Base-by-base conservation (phyloP, 768 basidiomycete species). In the Amyloporia xantha region DNA sequence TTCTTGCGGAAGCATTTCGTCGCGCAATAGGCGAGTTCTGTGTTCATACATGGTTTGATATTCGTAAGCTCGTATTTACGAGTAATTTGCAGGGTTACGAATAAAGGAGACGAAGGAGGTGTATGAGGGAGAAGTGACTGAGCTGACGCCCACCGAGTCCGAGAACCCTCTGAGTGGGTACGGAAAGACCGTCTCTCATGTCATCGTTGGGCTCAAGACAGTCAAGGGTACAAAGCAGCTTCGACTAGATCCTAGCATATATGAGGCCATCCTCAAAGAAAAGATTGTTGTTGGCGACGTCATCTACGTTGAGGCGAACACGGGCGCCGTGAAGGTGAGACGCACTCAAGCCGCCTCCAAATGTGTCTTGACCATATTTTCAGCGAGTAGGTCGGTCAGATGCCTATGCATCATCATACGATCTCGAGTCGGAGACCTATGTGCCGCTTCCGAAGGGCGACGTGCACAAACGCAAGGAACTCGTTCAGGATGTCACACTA, bases 71-170 rank as follows among this genome's bases (percentile, higher is more conserved):
- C n/a, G n/a, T n/a, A n/a, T n/a, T n/a, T n/a, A n/a, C n/a, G n/a
- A n/a, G n/a, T 42, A n/a, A n/a, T n/a, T 10, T 37, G 11, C 62
- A 94, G 94, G 95, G 41, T 77, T 98, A 30, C 82, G 95, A 64
- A 96, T 98, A 74, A 98, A 98, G 68, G 96, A 98, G 68, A 97
- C 94, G 5, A 98, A 99, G 65, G 92, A 96, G 62, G 93, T 98
- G 5, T 98, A 94, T 67, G 95, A 98, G 66, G 95, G 96, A 51
- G 95, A 99, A 69, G 89, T 99, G 15, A 98, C 95, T 7, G 95
- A 98, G 62, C 71, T 98, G 52, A 96, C 95, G 3, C 96, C 96
- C 2, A 82, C 91, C 19, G 96, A 98, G 70, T 79, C 95, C 12
- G 95, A 98, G 67, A 98, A 98, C 68, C 96, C 96, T 23, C 75